A percentile compares a stretch with the other conserved stretches of the same genome.
Evolutionary conservation across 106 monocot species (phyloP).

Genomic region (Chionographis japonica): DNA sequence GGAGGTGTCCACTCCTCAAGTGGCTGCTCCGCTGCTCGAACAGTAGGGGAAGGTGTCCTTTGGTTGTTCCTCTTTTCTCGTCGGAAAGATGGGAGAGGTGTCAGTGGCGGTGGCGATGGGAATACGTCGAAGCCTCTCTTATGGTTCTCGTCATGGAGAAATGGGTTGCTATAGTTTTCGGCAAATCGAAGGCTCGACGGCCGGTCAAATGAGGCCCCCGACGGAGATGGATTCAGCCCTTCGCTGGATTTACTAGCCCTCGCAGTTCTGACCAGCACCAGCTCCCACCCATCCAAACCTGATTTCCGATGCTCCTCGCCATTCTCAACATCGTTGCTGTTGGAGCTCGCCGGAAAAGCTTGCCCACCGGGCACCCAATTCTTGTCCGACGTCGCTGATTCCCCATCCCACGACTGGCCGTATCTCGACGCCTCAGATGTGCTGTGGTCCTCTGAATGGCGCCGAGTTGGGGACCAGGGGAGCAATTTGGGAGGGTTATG

Average conservation of each 20-base stretch:
- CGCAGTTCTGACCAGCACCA: slow-evolving; percentile 24
- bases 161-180: slow-evolving; percentile 18
- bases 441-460: too few relatives aligned
- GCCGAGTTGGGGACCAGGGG: not conserved
- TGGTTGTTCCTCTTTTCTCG: not conserved
- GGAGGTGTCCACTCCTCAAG: not conserved
- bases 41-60: too few relatives aligned
- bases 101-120: not conserved
- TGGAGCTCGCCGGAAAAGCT: not conserved
- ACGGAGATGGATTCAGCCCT: not conserved
- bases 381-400: not conserved
- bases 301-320: not conserved
- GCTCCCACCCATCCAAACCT: slow-evolving; percentile 30
- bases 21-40: too few relatives aligned
- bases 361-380: too few relatives aligned
- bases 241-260: slow-evolving; percentile 4
- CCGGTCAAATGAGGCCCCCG: too few relatives aligned
- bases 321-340: not conserved
- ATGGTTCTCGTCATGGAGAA: not conserved
- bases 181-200: too few relatives aligned
- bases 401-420: not conserved
- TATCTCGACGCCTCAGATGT: not conserved
- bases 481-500: slow-evolving; percentile 9
- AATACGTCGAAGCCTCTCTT: not conserved
- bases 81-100: not conserved